A percentile compares a stretch with the other conserved stretches of the same genome.
phyloP scores from a whole-genome alignment of 169 alveolate species.

The Plasmodium vivax region DNA sequence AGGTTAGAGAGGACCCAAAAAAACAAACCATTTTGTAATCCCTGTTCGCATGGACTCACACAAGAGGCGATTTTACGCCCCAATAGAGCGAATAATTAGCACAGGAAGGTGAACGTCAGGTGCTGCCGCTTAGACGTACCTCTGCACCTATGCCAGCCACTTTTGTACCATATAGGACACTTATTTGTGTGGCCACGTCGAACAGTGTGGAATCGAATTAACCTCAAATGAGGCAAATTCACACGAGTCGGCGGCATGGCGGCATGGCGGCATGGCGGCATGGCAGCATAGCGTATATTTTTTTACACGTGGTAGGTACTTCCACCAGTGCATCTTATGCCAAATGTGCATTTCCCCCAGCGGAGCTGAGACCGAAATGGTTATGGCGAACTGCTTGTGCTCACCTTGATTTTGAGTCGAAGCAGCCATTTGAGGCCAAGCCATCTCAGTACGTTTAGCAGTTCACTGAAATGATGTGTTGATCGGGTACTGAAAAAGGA shows the following conservation, averaged over 20 bases:
- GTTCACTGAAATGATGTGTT: background rate
- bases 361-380: background rate
- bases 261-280: background rate
- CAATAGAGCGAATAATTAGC: background rate
- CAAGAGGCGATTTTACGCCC: background rate
- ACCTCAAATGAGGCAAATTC: background rate
- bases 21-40: background rate
- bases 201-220: background rate
- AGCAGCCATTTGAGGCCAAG: background rate
- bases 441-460: background rate
- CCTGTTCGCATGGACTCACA: background rate
- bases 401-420: background rate
- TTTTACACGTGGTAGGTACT: background rate
- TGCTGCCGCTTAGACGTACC: background rate
- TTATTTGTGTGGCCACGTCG: background rate
- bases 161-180: background rate
- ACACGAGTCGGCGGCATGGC: background rate
- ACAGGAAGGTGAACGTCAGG: background rate
- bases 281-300: background rate
- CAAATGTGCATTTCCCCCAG: background rate
- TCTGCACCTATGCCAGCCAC: background rate
- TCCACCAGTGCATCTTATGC: background rate
- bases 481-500: background rate
- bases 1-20: background rate
- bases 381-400: background rate